phyloP scores from a whole-genome alignment of 257 asterid genomes.

The Anisodus acutangulus region DNA sequence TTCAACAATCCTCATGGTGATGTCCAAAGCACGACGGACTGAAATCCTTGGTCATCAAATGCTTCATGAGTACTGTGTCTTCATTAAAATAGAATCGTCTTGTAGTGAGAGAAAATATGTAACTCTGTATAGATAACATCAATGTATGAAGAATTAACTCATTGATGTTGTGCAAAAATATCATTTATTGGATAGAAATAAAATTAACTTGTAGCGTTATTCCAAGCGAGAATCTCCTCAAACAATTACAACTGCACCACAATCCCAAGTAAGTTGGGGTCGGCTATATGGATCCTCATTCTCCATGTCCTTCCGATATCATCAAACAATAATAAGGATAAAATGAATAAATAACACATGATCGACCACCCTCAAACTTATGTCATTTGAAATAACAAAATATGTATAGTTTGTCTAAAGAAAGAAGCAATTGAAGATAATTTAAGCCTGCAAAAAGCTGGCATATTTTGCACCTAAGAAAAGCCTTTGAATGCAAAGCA shows the following conservation, averaged over 20 bases:
- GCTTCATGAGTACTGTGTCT: neutral
- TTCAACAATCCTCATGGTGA: too few species aligned
- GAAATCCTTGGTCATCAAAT: neutral
- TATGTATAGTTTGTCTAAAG: neutral
- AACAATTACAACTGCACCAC: neutral
- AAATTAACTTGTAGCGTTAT: neutral
- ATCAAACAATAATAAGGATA: neutral
- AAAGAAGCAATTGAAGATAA: neutral
- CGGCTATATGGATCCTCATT: neutral
- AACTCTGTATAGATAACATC: neutral
- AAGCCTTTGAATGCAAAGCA: conserved; percentile 96
- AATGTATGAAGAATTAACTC: neutral
- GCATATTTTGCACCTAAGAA: conserved; percentile 96
- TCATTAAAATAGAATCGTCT: neutral
- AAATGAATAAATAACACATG: neutral
- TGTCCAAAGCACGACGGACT: neutral
- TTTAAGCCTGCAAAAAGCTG: conserved; percentile 80
- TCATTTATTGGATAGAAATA: conserved; percentile 13
- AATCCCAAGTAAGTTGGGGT: neutral
- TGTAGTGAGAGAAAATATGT: neutral
- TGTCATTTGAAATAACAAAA: neutral
- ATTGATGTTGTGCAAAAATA: neutral
- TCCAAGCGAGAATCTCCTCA: neutral
- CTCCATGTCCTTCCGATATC: neutral
- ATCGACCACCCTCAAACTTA: neutral